Evolutionary conservation across 1,284 basidiomycete genomes (phyloP), one percentile per base, ranked within the genome.

Genomic region (Naganishia liquefaciens): DNA sequence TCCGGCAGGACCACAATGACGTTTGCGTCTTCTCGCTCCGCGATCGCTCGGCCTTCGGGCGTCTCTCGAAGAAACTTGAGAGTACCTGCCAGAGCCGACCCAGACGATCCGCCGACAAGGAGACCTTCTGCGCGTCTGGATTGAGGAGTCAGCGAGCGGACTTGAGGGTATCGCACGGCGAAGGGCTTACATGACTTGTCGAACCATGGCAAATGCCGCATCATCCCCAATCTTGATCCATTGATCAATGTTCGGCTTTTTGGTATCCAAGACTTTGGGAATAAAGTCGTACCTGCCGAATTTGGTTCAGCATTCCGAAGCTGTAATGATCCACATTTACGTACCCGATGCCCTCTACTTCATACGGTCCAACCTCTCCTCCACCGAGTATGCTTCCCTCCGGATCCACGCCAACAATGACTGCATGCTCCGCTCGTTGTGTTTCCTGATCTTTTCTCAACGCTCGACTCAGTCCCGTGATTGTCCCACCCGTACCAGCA

Each of bases 401-500:
- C 33, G 95, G 95, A 80, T 99, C 95, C 30, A 93, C 84, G 4
- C 87, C 94, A n/a, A 99, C 84, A 19, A 96, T 84, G 39, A 85
- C 78, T 71, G 40, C 62, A 25, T 30, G 43, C n/a, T 42, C 43
- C 30, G 47, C 55, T n/a, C 60, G 49, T 17, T 62, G 42, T 6
- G 54, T 49, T 61, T 68, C 67, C 70, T 74, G 72, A 17, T 72
- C 70, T 61, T 88, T 88, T 80, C 91, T 90, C 73, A 97, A 82
- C 1, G 89, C 91, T 39, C 87, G 84, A 6, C 91, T 89, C 30
- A 94, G 78, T 4, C 95, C 95, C 21, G 90, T 91, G 68, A 99
- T 82, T 0, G 95, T 97, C 10, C 95, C 95, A 33, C 95, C 95
- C 0, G 95, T 99, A 9, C 95, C 95, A 11, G 93, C 91, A 5